Conservation (phyloP, 1,139 yeast genomes). For the Blastobotrys serpentis region DNA sequence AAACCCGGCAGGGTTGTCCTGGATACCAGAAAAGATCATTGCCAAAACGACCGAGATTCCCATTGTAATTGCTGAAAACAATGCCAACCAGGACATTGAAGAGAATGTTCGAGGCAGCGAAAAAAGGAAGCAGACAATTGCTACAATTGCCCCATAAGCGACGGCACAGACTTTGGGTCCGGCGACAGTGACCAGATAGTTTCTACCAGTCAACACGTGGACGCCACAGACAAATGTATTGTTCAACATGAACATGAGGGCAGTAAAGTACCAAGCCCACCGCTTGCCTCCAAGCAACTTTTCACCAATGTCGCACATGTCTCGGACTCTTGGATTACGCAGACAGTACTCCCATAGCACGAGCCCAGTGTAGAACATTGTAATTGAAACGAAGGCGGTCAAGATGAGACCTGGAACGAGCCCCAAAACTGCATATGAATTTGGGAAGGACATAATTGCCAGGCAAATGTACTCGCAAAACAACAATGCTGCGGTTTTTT, state of each 20-base stretch:
- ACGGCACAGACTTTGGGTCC: conserved; percentile 53
- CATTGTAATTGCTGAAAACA: conserved; percentile 57
- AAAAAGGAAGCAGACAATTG: conserved; percentile 48
- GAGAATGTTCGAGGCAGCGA: conserved; percentile 59
- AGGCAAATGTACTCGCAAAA: conserved; percentile 61
- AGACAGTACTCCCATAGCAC: conserved; percentile 56
- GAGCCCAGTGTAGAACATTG: conserved; percentile 55
- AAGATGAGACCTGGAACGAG: conserved; percentile 57
- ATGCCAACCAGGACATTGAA: conserved; percentile 50
- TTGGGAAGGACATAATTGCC: conserved; percentile 63
- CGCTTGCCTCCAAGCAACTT: conserved; percentile 52
- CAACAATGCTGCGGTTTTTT: conserved; percentile 55
- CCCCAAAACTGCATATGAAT: conserved; percentile 62
- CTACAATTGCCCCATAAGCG: conserved; percentile 50
- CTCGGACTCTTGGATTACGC: conserved; percentile 50
- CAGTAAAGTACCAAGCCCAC: conserved; percentile 60
- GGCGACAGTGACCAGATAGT: conserved; percentile 56
- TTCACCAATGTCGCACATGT: conserved; percentile 61
- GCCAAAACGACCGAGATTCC: conserved; percentile 54
- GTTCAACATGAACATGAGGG: conserved; percentile 53
- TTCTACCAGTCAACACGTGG: conserved; percentile 61
- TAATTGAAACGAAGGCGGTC: conserved; percentile 51
- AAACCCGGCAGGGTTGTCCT: conserved; percentile 48
- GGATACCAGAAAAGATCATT: conserved; percentile 55
- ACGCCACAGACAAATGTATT: conserved; percentile 58